Conservation (phyloP, 2,329 filamentous ascomycete genomes). For the Pseudodiploospora longispora region DNA sequence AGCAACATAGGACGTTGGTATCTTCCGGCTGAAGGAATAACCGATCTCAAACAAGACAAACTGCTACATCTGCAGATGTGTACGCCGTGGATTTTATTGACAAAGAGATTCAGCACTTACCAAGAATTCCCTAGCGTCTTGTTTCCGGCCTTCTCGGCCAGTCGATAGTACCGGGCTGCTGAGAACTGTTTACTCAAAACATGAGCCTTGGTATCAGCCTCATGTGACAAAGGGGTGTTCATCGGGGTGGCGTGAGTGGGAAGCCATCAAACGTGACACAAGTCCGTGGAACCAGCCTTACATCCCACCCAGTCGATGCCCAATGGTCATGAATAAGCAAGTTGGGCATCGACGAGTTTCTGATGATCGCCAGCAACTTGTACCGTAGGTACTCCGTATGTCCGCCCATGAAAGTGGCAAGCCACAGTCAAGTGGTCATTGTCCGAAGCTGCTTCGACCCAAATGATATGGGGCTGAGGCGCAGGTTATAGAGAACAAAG, state of each 20-base stretch:
- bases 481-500: background rate
- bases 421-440: no score
- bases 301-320: conserved; percentile 27
- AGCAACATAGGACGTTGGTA: no score
- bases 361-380: background rate
- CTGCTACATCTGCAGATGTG: no score
- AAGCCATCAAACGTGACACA: background rate
- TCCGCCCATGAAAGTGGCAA: no score
- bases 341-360: conserved; percentile 11
- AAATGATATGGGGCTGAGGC: background rate
- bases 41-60: no score
- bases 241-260: background rate
- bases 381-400: no score
- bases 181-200: conserved; percentile 48
- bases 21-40: no score
- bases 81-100: background rate
- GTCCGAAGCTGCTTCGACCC: no score
- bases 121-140: conserved; percentile 92
- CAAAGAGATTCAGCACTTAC: conserved; percentile 47
- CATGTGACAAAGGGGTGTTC: conserved; percentile 27
- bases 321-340: conserved; percentile 19
- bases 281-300: conserved; percentile 6
- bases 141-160: conserved; percentile 80
- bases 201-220: conserved; percentile 35
- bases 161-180: conserved; percentile 83